Base-by-base conservation (phyloP, 768 basidiomycete genomes). In the Cystofilobasidium bisporidii region DNA sequence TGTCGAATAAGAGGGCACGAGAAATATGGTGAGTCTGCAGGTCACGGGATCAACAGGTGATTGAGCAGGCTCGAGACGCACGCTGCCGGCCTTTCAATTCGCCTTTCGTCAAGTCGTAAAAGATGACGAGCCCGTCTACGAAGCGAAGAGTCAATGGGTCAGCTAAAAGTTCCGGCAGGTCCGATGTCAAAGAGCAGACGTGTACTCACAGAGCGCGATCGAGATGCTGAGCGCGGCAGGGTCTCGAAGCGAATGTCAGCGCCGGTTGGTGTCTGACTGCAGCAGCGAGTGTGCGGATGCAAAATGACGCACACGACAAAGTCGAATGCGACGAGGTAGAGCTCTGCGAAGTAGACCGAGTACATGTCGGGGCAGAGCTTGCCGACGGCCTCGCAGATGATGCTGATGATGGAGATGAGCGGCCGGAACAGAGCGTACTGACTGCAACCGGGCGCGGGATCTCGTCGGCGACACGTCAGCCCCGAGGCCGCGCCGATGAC, bases 131-230 rank as follows among this genome's bases (percentile, higher is more conserved):
- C 11, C 90, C 92, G 72, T 94, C n/a, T n/a, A n/a, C n/a, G n/a
- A n/a, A n/a, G n/a, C n/a, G n/a, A n/a, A n/a, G n/a, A n/a, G n/a
- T n/a, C n/a, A n/a, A n/a, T n/a, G n/a, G n/a, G n/a, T n/a, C n/a
- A n/a, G n/a, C n/a, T n/a, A n/a, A n/a, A n/a, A n/a, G n/a, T n/a
- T n/a, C n/a, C n/a, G n/a, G n/a, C n/a, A n/a, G n/a, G n/a, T n/a
- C n/a, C n/a, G n/a, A n/a, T n/a, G n/a, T n/a, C n/a, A n/a, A n/a
- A n/a, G n/a, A n/a, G n/a, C n/a, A n/a, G n/a, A n/a, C n/a, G n/a
- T n/a, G n/a, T n/a, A n/a, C n/a, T n/a, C n/a, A n/a, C n/a, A 93
- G 2, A 94, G 80, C 2, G 92, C 91, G 45, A 93, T 74, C 85
- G 86, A 87, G 74, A 93, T 92, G 71, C n/a, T n/a, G n/a, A n/a